Evolutionary conservation across 176 grass and related monocot genomes (phyloP).

Genomic region (Puya raimondii): DNA sequence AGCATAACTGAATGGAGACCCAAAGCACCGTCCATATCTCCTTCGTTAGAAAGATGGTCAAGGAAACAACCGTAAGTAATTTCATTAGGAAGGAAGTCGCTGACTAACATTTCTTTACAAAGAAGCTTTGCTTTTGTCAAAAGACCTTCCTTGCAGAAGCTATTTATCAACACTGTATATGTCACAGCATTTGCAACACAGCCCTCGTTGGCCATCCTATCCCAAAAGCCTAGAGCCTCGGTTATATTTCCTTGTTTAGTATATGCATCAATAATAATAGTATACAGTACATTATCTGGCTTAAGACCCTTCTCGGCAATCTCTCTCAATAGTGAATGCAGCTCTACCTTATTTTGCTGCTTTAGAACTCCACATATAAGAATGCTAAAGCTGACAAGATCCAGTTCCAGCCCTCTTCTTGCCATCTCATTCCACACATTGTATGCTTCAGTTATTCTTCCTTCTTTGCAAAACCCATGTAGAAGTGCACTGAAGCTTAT

Average conservation of each 20-base stretch:
- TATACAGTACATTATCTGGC: constrained; percentile 58
- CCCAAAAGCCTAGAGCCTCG: constrained; percentile 42
- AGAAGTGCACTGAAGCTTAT: constrained; percentile 57
- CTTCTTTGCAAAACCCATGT: constrained; percentile 64
- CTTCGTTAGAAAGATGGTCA: constrained; percentile 48
- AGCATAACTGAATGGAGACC: constrained; percentile 45
- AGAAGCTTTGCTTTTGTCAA: constrained; percentile 54
- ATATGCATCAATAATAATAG: constrained; percentile 54
- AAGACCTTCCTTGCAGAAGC: constrained; percentile 57
- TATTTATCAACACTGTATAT: constrained; percentile 48
- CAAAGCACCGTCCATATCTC: constrained; percentile 44
- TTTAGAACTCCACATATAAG: constrained; percentile 40
- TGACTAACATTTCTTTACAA: constrained; percentile 51
- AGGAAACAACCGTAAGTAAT: constrained; percentile 63
- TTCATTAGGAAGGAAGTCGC: constrained; percentile 37
- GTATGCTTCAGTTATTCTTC: constrained; percentile 37
- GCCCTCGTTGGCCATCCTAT: constrained; percentile 36
- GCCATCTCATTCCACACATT: constrained; percentile 56
- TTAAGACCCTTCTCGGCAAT: constrained; percentile 45
- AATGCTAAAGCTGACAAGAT: constrained; percentile 52
- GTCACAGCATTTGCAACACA: constrained; percentile 48
- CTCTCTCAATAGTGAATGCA: constrained; percentile 30
- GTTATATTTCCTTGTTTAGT: constrained; percentile 43
- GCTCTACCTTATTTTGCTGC: constrained; percentile 24
- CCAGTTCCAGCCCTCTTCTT: constrained; percentile 43